Percentiles rank a stretch among this genome's conserved stretches.
Conservation (phyloP, 2,329 filamentous ascomycete genomes). For the Microsporum ferrugineum region DNA sequence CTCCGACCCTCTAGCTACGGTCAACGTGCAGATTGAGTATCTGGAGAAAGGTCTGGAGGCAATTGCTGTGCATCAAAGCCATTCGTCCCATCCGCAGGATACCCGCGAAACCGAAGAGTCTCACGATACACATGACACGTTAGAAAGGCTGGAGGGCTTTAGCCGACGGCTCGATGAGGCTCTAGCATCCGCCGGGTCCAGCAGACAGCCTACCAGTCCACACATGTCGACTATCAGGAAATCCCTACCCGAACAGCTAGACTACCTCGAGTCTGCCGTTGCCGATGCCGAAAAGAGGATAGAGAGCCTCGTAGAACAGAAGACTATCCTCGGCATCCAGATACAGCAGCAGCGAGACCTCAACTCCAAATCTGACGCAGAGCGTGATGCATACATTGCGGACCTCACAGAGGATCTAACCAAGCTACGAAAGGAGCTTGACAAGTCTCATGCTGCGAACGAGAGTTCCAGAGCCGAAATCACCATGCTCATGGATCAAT, state of each 20-base stretch:
- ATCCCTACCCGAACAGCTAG: conserved; percentile 56
- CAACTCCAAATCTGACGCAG: conserved; percentile 69
- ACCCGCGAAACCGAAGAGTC: conserved; percentile 16
- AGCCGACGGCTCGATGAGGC: conserved; percentile 54
- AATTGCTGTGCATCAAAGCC: conserved; percentile 43
- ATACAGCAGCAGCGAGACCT: conserved; percentile 92
- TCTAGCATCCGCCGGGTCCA: conserved; percentile 38
- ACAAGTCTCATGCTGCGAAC: conserved; percentile 38
- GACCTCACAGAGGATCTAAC: conserved; percentile 39
- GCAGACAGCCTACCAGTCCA: conserved; percentile 38
- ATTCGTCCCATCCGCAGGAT: conserved; percentile 12
- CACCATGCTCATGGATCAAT: conserved; percentile 31
- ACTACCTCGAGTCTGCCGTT: conserved; percentile 66
- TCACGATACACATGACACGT: conserved; percentile 42
- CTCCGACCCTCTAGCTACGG: conserved; percentile 19
- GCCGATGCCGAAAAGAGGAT: conserved; percentile 67
- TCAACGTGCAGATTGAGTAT: conserved; percentile 55
- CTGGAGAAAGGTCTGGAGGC: conserved; percentile 54
- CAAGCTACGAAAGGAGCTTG: conserved; percentile 55
- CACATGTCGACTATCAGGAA: conserved; percentile 46
- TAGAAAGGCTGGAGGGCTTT: conserved; percentile 40
- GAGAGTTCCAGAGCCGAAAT: conserved; percentile 33
- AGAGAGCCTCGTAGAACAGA: conserved; percentile 73
- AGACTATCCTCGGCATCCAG: conserved; percentile 76
- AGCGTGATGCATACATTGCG: conserved; percentile 40